Conservation (phyloP, 768 basidiomycete genomes). For the Hygrocybe coccinea region DNA sequence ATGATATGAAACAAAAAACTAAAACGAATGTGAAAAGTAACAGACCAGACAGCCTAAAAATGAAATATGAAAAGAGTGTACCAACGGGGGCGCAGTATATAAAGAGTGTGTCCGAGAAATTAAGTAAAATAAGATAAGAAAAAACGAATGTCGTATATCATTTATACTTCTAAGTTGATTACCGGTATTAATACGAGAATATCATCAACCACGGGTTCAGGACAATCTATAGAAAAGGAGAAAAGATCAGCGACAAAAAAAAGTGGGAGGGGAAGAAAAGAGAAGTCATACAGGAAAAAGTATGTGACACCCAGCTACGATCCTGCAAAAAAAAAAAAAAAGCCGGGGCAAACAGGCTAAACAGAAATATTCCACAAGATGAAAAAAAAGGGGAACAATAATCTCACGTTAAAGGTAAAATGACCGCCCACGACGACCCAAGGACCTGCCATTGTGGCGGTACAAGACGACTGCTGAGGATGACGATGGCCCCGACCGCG, state of each 20-base stretch:
- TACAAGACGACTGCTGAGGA: constrained; percentile 52
- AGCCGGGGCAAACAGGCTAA: too few relatives aligned
- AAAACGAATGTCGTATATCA: not conserved
- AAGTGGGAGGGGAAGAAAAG: not conserved
- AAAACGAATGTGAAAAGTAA: too few relatives aligned
- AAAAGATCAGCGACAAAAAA: not conserved
- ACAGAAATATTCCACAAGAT: too few relatives aligned
- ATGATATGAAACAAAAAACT: too few relatives aligned
- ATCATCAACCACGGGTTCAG: constrained; percentile 89
- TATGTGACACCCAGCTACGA: constrained; percentile 63
- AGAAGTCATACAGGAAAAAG: constrained; percentile 55
- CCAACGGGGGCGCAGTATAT: too few relatives aligned
- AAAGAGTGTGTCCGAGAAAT: too few relatives aligned
- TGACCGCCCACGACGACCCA: constrained; percentile 64
- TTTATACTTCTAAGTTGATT: not conserved
- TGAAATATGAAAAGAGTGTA: too few relatives aligned
- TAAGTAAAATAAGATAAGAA: not conserved
- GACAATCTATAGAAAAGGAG: constrained; percentile 49
- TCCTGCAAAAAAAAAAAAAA: constrained; percentile 29
- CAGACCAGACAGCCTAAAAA: too few relatives aligned
- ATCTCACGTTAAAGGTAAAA: constrained; percentile 68
- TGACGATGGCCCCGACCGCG: constrained; percentile 47
- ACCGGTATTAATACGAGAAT: constrained; percentile 50
- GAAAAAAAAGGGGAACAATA: constrained; percentile 13
- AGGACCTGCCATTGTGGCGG: constrained; percentile 63